Base-by-base conservation (phyloP, 129 eudicot species). In the Calendula officinalis region DNA sequence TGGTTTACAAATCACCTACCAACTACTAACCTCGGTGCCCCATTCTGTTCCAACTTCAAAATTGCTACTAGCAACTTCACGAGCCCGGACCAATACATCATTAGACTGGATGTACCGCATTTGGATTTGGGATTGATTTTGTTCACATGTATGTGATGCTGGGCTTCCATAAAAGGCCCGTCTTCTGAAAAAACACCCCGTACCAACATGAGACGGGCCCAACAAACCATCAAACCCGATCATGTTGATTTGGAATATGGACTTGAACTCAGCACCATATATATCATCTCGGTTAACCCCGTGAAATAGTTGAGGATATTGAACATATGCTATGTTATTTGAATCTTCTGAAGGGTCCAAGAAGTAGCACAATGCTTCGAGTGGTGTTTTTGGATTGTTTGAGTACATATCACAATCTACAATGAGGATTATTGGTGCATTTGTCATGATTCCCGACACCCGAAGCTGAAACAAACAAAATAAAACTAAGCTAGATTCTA, bases 341-440 rank as follows among this genome's bases (percentile, higher is more conserved):
- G 65, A 78, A 55, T 66, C 67, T 37, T 7, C 42, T 57, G 69
- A 32, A 45, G 79, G 77, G 10, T 82, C 85, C 56, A 43, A 9
- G 61, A 77, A 55, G 66, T 77, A 89, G 44, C 96, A 89, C 41
- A 89, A 60, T 2, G 70, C 83, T 12, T 78, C 60, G 9, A 69
- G 51, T 32, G 82, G 67, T 6, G 90, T 78, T 70, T 41, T 60
- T 6, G 96, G 94, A 70, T 89, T 83, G 35, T 89, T 89, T 0
- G 96, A 89, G 59, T 80, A 80, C 83, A 83, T 80, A 56, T 85
- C 96, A 35, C 96, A 85, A 45, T 89, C 94, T 35, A 85, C 27
- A 15, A 83, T 78, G 34, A 85, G 36, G 47, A 85, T 55, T 37
- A 85, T 51, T 12, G 94, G 94, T 5, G 94, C 88, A 43, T 89